Conservation (phyloP, 2,329 filamentous ascomycete species). For the Aurifilum marmelostoma region DNA sequence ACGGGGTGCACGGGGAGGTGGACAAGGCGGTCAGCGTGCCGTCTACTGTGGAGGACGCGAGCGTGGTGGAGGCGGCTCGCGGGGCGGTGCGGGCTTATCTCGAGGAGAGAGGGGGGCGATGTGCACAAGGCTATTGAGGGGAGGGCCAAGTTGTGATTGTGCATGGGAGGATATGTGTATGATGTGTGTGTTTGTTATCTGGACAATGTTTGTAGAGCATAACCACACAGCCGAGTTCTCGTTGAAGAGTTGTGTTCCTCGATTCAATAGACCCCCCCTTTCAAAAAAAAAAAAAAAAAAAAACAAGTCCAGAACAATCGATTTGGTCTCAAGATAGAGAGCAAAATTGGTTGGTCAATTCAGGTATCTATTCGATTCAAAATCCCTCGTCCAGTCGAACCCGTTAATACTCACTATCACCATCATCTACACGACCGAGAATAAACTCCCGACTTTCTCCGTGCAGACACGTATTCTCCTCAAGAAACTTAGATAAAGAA, state of each 20-base stretch:
- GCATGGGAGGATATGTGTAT: not conserved
- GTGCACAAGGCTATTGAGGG: constrained; percentile 49
- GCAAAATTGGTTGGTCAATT: not conserved
- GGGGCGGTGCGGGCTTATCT: constrained; percentile 78
- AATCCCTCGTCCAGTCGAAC: too few relatives aligned
- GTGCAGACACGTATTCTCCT: too few relatives aligned
- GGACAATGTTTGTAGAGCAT: too few relatives aligned
- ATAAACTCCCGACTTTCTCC: too few relatives aligned
- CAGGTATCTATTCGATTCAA: not conserved
- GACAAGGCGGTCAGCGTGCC: constrained; percentile 75
- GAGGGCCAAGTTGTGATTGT: constrained; percentile 50
- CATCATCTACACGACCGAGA: too few relatives aligned
- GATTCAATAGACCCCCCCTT: too few relatives aligned
- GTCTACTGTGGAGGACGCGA: constrained; percentile 81
- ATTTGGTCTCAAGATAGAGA: not conserved
- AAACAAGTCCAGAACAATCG: too few relatives aligned
- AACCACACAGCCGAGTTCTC: too few relatives aligned
- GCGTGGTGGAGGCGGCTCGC: constrained; percentile 75
- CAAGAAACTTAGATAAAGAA: not conserved
- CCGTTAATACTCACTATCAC: too few relatives aligned
- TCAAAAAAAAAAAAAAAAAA: too few relatives aligned
- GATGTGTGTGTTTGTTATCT: not conserved
- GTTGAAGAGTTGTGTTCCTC: too few relatives aligned
- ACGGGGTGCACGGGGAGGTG: constrained; percentile 74
- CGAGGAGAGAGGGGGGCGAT: constrained; percentile 47